Conservation (phyloP, 306 rosid species). For the Glycine soja region DNA sequence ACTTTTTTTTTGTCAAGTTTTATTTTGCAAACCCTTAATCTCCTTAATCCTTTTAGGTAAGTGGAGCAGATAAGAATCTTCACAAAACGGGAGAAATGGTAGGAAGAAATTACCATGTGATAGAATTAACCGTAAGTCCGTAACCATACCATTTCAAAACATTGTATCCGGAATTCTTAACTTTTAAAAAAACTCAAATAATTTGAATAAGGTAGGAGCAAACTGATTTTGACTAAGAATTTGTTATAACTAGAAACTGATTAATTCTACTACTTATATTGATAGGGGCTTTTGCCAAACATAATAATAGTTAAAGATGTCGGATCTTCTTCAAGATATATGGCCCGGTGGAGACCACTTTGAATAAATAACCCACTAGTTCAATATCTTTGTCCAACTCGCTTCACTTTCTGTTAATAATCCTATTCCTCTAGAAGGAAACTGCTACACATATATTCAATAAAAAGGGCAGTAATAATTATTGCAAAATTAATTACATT, state of each 20-base stretch:
- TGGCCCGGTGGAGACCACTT: constrained; percentile 42
- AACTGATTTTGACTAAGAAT: constrained; percentile 13
- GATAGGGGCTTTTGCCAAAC: constrained; percentile 33
- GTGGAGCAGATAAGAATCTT: too few relatives aligned
- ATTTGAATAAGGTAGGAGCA: neutral
- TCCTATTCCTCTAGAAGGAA: constrained; percentile 35
- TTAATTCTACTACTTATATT: constrained; percentile 15
- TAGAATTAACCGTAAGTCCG: neutral
- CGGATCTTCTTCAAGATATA: constrained; percentile 41
- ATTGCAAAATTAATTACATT: constrained; percentile 52
- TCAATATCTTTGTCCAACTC: constrained; percentile 38
- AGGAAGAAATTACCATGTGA: too few relatives aligned
- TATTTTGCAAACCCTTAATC: too few relatives aligned
- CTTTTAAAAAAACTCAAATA: neutral
- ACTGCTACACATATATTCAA: neutral
- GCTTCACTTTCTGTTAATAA: constrained; percentile 48
- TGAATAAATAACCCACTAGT: constrained; percentile 41
- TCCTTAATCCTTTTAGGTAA: too few relatives aligned
- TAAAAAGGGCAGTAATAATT: constrained; percentile 40
- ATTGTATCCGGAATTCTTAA: neutral
- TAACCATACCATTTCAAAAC: neutral
- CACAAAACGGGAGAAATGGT: too few relatives aligned
- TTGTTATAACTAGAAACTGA: constrained; percentile 16
- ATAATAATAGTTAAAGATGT: constrained; percentile 48
- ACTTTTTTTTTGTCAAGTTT: too few relatives aligned